Evolutionary conservation across 192 early-diverging fungal genomes (phyloP), one percentile per base, ranked within the genome.

Genomic region (Pilaira anomala): DNA sequence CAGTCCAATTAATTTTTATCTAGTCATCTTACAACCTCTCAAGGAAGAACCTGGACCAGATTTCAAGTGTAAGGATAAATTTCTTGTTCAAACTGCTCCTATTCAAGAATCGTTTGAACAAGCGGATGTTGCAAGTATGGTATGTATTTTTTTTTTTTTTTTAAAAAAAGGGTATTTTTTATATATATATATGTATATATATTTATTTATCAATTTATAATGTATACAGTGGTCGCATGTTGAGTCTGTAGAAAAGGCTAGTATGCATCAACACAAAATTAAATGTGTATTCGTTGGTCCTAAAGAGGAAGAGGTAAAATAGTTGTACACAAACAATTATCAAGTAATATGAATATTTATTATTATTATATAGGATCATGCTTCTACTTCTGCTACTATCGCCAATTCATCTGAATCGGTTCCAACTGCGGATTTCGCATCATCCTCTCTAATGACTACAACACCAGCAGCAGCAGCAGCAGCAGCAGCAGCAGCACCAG

Each of bases 31-130:
- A 66, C 96, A 98, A 77, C 86, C 91, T 6, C 92, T 94, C 84
- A 86, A 85, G 69, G 93, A 92, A 67, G 93, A 95, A 33, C 86
- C 84, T 19, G 81, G 88, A 21, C 68, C 76, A 2, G 92, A 92
- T 65, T 87, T 77, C 67, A 91, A 91, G 66, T 93, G 92, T 78
- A 92, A 91, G 66, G 96, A 98, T 82, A 98, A 98, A 77, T 98
- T 98, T 65, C 74, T 97, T 58, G 87, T 98, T 16, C 95, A 97
- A 78, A 89, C 85, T 58, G 86, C 95, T 56, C 77, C 85, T 67
- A 86, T 95, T 25, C 79, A 87, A 3, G 72, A 78, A 40, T 87
- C 92, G 30, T 80, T 85, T 57, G 79, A 88, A 55, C 73, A 75
- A 3, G 72, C 89, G 62, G 77, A 83, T 22, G 69, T 84, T 40